Conservation (phyloP, 139 green algal species). For the Closterium sp. region DNA sequence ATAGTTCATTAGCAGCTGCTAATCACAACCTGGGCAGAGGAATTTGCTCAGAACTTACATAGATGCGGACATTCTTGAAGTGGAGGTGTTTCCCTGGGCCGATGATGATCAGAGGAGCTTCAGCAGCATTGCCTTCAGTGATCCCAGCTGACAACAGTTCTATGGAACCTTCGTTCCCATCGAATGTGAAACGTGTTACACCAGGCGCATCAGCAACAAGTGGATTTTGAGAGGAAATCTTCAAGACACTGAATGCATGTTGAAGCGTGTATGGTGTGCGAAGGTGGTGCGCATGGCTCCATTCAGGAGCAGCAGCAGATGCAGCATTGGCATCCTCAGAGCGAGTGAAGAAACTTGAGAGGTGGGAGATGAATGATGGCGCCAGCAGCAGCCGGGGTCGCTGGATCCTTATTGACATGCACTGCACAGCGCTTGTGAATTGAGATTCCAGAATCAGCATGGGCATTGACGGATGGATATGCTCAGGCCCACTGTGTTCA, state of each 20-base stretch:
- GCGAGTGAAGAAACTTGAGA: neutral
- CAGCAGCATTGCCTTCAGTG: neutral
- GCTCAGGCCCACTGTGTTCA: neutral
- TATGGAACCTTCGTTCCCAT: neutral
- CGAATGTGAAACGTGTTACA: neutral
- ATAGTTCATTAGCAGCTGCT: neutral
- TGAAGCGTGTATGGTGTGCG: neutral
- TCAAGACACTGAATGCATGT: neutral
- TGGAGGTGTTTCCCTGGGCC: neutral
- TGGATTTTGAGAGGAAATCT: neutral
- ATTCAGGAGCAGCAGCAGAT: neutral
- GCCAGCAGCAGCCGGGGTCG: neutral
- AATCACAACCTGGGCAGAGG: neutral
- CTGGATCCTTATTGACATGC: neutral
- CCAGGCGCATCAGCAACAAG: neutral
- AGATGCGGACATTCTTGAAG: neutral
- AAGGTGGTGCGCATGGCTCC: neutral
- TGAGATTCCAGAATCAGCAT: neutral
- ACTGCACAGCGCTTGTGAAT: neutral
- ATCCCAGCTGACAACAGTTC: neutral
- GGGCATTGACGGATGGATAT: neutral
- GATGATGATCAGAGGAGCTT: neutral
- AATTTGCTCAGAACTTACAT: neutral
- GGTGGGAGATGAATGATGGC: neutral
- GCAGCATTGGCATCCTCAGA: neutral